A percentile compares a stretch with the other conserved stretches of the same genome.
These are phyloP conservation scores for Cichorium intybus DNA, from an alignment of 140 eudicot species.

Conservation along the genomic window DNA sequence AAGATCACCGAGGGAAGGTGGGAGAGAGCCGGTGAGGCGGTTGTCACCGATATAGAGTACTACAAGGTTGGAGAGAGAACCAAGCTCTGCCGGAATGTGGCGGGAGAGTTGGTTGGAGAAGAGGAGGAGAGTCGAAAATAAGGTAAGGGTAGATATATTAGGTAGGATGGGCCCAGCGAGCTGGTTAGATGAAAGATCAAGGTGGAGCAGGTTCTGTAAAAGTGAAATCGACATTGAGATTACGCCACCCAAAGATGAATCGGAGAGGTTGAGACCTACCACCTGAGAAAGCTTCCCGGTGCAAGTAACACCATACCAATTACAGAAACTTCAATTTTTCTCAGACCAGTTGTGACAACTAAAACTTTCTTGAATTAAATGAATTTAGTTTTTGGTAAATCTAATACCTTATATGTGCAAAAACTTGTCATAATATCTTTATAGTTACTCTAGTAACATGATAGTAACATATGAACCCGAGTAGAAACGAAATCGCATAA, in stretches of 20 bases:
- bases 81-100: constrained; percentile 72
- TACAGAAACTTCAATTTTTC: constrained; percentile 51
- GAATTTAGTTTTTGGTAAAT: no score
- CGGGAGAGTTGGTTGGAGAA: constrained; percentile 82
- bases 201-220: constrained; percentile 59
- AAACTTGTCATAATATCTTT: no score
- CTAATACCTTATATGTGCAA: no score
- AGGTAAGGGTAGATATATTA: constrained; percentile 68
- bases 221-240: constrained; percentile 69
- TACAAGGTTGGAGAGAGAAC: constrained; percentile 47
- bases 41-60: constrained; percentile 85
- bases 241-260: constrained; percentile 57
- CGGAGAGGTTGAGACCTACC: constrained; percentile 61
- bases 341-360: no score
- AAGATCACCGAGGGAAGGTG: constrained; percentile 53
- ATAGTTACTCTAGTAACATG: no score
- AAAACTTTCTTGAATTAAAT: no score
- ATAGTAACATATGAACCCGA: no score
- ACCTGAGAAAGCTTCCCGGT: constrained; percentile 39
- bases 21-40: constrained; percentile 64
- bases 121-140: constrained; percentile 54
- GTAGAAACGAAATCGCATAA: no score
- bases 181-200: constrained; percentile 76
- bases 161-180: constrained; percentile 95
- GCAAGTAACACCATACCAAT: constrained; percentile 72